A percentile compares a stretch with the other conserved stretches of the same genome.
These are phyloP conservation scores for Pleurotus platypus DNA, from an alignment of 768 basidiomycete genomes.

Conservation along the genomic window DNA sequence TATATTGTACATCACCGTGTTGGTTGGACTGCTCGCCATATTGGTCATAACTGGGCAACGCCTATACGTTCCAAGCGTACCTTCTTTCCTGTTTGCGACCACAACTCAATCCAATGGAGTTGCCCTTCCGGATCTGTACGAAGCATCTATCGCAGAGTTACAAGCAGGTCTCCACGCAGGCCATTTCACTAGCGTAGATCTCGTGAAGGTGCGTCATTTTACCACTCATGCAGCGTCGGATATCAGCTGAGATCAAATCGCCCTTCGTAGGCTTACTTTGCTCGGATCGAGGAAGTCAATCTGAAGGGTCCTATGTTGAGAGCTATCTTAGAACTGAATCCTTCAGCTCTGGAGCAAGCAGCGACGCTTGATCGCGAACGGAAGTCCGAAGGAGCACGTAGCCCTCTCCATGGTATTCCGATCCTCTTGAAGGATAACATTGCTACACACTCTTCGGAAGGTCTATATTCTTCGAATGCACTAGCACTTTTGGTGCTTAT, in stretches of 20 bases:
- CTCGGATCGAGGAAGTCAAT: conserved; percentile 70
- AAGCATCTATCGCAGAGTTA: conserved; percentile 53
- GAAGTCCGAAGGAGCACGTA: conserved; percentile 35
- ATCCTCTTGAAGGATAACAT: conserved; percentile 44
- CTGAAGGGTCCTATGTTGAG: conserved; percentile 50
- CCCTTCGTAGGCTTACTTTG: conserved; percentile 51
- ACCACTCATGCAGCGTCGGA: not conserved
- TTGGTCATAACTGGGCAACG: too few species aligned
- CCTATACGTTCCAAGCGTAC: too few species aligned
- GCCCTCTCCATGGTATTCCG: conserved; percentile 52
- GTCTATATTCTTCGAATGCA: conserved; percentile 13
- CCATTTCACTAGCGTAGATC: conserved; percentile 54
- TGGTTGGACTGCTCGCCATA: too few species aligned
- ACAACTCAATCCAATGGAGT: too few species aligned
- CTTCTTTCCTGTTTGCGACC: too few species aligned
- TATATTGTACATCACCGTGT: too few species aligned
- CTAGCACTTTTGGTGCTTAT: not conserved
- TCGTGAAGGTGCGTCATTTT: conserved; percentile 44
- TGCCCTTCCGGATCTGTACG: conserved; percentile 52
- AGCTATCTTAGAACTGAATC: conserved; percentile 57
- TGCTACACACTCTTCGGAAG: conserved; percentile 41
- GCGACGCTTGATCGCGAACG: conserved; percentile 45
- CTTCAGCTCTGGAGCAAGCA: conserved; percentile 49
- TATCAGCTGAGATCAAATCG: not conserved
- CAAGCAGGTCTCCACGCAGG: conserved; percentile 48